Conservation (phyloP, 2,329 filamentous ascomycete genomes). For the Claviceps sp. region DNA sequence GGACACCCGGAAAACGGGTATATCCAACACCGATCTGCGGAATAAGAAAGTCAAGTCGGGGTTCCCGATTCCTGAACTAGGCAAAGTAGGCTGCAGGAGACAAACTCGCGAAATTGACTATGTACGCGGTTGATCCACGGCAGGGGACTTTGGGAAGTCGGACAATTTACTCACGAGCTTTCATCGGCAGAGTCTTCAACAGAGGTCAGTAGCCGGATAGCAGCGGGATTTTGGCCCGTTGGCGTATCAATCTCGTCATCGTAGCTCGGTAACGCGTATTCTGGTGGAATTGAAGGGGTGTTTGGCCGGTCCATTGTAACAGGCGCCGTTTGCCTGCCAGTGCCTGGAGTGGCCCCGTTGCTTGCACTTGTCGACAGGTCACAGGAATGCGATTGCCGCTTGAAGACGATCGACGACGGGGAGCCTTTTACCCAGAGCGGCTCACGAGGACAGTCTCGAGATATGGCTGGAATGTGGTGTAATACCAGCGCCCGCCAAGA, state of each 20-base stretch:
- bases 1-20: constrained; percentile 17
- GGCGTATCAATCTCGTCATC: constrained; percentile 40
- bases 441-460: neutral
- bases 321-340: neutral
- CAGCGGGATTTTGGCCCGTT: constrained; percentile 34
- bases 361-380: constrained; percentile 8
- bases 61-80: neutral
- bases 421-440: neutral
- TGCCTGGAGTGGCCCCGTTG: neutral
- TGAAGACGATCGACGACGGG: neutral
- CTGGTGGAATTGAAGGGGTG: constrained; percentile 39
- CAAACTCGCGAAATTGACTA: neutral
- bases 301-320: constrained; percentile 35
- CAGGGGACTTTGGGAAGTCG: neutral
- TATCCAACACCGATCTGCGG: neutral
- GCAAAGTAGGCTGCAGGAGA: neutral
- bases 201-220: constrained; percentile 48
- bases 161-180: constrained; percentile 40
- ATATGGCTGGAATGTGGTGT: neutral
- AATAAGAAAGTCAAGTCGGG: neutral
- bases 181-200: constrained; percentile 41
- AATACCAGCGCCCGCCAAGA: neutral
- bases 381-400: constrained; percentile 16
- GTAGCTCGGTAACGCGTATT: constrained; percentile 44
- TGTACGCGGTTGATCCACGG: neutral